Evolutionary conservation across 495 filamentous ascomycete genomes (phyloP).

Genomic region (Aeminium ludgeri): DNA sequence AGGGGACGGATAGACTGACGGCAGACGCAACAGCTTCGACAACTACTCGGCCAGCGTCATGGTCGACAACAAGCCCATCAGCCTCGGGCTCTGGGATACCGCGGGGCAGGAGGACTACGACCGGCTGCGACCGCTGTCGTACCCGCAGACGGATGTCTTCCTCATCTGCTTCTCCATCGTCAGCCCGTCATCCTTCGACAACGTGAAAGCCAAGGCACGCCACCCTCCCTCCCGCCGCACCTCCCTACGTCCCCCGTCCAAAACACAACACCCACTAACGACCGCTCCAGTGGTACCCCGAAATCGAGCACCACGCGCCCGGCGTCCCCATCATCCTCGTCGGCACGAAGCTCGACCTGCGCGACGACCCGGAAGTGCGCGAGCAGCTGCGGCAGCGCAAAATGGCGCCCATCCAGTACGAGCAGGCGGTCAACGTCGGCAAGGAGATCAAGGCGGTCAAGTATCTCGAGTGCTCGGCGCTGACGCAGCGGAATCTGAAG

Average conservation of each 20-base stretch:
- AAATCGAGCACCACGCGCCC: slow-evolving; percentile 92
- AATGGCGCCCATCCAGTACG: slow-evolving; percentile 85
- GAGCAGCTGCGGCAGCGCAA: slow-evolving; percentile 64
- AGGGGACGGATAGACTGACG: no score
- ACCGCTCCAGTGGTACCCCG: slow-evolving; percentile 68
- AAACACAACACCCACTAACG: background rate
- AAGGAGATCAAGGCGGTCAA: slow-evolving; percentile 89
- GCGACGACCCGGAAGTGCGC: slow-evolving; percentile 70
- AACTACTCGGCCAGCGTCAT: slow-evolving; percentile 98
- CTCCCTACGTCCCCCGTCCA: no score
- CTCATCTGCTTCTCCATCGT: slow-evolving; percentile 97
- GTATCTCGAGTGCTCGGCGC: slow-evolving; percentile 94
- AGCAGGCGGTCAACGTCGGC: slow-evolving; percentile 64
- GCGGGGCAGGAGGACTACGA: slow-evolving; percentile 98
- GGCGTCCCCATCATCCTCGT: slow-evolving; percentile 93
- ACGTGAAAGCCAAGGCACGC: slow-evolving; percentile 84
- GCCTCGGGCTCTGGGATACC: slow-evolving; percentile 94
- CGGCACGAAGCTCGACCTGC: slow-evolving; percentile 89
- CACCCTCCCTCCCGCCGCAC: no score
- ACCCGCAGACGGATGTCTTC: slow-evolving; percentile 96
- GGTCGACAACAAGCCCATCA: slow-evolving; percentile 95
- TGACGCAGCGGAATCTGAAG: slow-evolving; percentile 91
- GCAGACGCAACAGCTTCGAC: slow-evolving; percentile 54
- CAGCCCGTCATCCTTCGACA: slow-evolving; percentile 92
- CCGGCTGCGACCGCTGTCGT: slow-evolving; percentile 82